Percentiles rank a stretch among this genome's conserved stretches.
These are phyloP conservation scores for Trichosporon asahii DNA, from an alignment of 1,284 basidiomycete genomes.

Conservation along the genomic window DNA sequence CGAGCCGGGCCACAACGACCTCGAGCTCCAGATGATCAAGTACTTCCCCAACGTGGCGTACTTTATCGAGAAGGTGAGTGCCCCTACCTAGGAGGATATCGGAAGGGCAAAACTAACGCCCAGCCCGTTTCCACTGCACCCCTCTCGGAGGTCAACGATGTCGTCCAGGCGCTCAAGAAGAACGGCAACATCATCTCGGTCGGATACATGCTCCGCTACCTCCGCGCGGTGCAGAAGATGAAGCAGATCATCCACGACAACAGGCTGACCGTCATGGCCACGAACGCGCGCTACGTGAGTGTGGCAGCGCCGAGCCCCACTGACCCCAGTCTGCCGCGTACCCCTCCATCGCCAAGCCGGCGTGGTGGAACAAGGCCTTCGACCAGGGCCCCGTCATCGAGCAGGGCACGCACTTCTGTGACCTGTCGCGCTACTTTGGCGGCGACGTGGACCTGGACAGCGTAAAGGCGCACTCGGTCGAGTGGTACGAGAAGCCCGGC, in stretches of 20 bases:
- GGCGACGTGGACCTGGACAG: conserved; percentile 84
- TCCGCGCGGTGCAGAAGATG: conserved; percentile 97
- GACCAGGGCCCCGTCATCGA: conserved; percentile 83
- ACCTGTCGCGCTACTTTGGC: conserved; percentile 86
- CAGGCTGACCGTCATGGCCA: conserved; percentile 91
- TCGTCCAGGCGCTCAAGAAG: conserved; percentile 66
- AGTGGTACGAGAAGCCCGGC: conserved; percentile 88
- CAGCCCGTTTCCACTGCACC: conserved; percentile 79
- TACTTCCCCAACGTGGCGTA: conserved; percentile 85
- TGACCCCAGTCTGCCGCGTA: conserved; percentile 64
- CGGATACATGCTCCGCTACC: conserved; percentile 87
- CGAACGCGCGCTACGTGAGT: conserved; percentile 76
- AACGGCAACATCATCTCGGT: conserved; percentile 79
- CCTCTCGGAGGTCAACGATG: conserved; percentile 57
- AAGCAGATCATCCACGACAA: conserved; percentile 94
- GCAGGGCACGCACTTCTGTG: conserved; percentile 81
- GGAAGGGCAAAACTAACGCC: no score
- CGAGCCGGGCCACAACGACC: conserved; percentile 68
- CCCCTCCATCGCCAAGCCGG: conserved; percentile 79
- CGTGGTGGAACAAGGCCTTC: conserved; percentile 96
- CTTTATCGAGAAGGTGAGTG: conserved; percentile 74
- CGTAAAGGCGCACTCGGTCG: conserved; percentile 69
- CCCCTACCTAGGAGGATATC: no score
- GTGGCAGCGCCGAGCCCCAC: no score
- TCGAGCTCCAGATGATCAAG: conserved; percentile 85